These are phyloP conservation scores for Auricularia sp. DNA, from an alignment of 768 basidiomycete species.

Conservation along the genomic window DNA sequence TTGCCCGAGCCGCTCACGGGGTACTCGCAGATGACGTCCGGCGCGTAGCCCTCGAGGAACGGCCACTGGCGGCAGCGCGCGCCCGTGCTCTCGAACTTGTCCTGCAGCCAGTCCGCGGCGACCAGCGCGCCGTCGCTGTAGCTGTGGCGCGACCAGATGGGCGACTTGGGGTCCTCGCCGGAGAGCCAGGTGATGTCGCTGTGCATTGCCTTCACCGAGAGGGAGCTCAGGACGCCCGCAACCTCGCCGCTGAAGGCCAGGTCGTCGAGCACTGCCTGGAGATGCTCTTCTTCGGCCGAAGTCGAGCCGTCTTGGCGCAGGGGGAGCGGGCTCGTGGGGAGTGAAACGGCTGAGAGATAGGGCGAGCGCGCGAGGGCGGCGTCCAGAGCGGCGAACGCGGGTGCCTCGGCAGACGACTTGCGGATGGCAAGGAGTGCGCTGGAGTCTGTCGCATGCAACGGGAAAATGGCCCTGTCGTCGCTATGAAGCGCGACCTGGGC, in stretches of 20 bases:
- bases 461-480: no score
- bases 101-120: slow-evolving; percentile 69
- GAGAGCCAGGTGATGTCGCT: slow-evolving; percentile 74
- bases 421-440: slow-evolving; percentile 21
- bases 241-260: slow-evolving; percentile 62
- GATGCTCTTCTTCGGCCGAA: slow-evolving; percentile 22
- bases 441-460: slow-evolving; percentile 11
- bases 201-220: slow-evolving; percentile 56
- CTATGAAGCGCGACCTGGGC: neutral
- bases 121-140: slow-evolving; percentile 55
- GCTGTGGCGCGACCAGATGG: slow-evolving; percentile 71
- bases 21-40: slow-evolving; percentile 54
- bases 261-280: slow-evolving; percentile 44
- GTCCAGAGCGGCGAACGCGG: slow-evolving; percentile 62
- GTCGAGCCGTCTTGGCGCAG: neutral
- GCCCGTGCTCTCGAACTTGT: slow-evolving; percentile 60
- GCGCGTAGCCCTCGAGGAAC: slow-evolving; percentile 67
- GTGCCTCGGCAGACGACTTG: slow-evolving; percentile 35
- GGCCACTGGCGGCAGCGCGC: slow-evolving; percentile 56
- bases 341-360: slow-evolving; percentile 42
- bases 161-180: slow-evolving; percentile 66
- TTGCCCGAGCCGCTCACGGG: slow-evolving; percentile 24
- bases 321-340: slow-evolving; percentile 40
- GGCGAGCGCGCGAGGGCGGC: slow-evolving; percentile 46
- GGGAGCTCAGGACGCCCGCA: slow-evolving; percentile 54